Evolutionary conservation across 2,329 filamentous ascomycete species (phyloP), one percentile per base, ranked within the genome.

Genomic region (Xylaria sp.): DNA sequence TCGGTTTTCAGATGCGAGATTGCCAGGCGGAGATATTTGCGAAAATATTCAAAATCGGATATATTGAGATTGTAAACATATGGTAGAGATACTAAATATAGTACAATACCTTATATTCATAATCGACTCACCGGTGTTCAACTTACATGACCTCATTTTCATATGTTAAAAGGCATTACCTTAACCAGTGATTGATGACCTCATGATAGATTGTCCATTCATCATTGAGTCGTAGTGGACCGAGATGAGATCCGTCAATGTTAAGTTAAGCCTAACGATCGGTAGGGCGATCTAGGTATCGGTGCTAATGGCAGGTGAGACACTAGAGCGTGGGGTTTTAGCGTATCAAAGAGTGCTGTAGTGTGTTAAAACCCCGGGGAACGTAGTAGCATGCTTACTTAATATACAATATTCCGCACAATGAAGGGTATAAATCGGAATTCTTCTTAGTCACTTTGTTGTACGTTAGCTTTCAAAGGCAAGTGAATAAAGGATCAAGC

Each of bases 141-240:
- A 1, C n/a, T 46, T 57, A 7, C 6, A 70, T 75, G 73, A 73
- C 74, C 72, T 75, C 72, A 72, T 76, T 8, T 66, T 71, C 62
- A 69, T 67, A 64, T 73, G 63, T 57, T 66, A 5, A 51, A n/a
- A 55, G n/a, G 58, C 28, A 28, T 54, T 32, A 52, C 32, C 41
- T 41, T 48, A 32, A 37, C 25, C 25, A 39, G 46, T 67, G 71
- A 62, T 76, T 67, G 68, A 78, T 77, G 76, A 78, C 73, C 73
- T 77, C 76, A 78, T 72, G 57, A 75, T 10, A n/a, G 46, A 32
- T 3, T 32, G 10, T 51, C 23, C 51, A 23, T 39, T 55, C 50
- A 51, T 52, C 56, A n/a, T 50, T 52, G 20, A 63, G 34, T 55
- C 32, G 58, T 60, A 28, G 61, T 23, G 25, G 34, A 20, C 23